Evolutionary conservation across 2,329 filamentous ascomycete species (phyloP), one percentile per base, ranked within the genome.

Genomic region (Immersiporthe knoxdaviesiana): DNA sequence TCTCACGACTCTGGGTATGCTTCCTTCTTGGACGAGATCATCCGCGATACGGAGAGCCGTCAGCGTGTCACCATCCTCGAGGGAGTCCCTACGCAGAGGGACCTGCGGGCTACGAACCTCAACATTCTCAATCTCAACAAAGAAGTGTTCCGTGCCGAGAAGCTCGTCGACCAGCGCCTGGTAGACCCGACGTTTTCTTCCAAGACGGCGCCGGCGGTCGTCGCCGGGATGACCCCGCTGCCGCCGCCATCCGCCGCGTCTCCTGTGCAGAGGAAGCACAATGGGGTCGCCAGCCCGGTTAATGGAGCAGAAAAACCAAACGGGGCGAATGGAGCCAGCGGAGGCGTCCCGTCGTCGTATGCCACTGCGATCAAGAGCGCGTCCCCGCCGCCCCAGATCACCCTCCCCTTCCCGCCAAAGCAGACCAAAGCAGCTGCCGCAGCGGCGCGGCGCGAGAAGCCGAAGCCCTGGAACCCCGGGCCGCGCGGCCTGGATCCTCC

Each of bases 1-100:
- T 89, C 87, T 1, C 88, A 90, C 73, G 87, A 90, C 74, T 81
- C 86, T 35, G 84, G 84, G 10, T 90, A 90, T 73, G 86, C 85
- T 5, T 83, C 87, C 11, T 87, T 90, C 72, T 77, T 91, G 27
- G 84, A 87, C 73, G 84, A 87, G 70, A 77, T 89, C 3, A 77
- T 85, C 32, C 79, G 80, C 59, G 83, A 87, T 50, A 78, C 82
- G 14, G 73, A 75, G 10, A 79, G 76, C 30, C 80, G 80, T 30
- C 73, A 79, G 41, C 83, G 84, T 65, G 78, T 90, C 68, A 84
- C 81, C 60, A 79, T 90, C 30, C 77, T 90, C 30, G 87, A 89
- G 73, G 87, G 87, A 3, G 75, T 77, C 8, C 83, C 86, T 0
- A 81, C 82, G 2, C 83, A 83, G n/a, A 80, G 79, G 32, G 85